Evolutionary conservation across 352 stramenopile species (phyloP).

Genomic region (Pythium phragmiticola): DNA sequence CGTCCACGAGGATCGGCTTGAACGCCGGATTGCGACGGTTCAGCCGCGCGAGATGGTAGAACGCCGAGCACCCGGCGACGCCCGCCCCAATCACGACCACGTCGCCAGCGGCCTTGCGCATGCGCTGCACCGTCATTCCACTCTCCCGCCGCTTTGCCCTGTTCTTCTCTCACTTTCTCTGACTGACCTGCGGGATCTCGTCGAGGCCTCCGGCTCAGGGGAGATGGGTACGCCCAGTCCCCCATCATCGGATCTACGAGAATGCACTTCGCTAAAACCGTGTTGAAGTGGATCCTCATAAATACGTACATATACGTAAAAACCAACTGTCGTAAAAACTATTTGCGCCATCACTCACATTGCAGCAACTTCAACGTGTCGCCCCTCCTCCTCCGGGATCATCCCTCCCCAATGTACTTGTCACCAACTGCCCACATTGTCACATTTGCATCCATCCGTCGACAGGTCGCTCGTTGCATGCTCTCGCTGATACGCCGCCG

Average conservation of each 20-base stretch:
- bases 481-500: background rate
- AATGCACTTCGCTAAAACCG: slow-evolving; percentile 4
- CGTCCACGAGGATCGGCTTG: slow-evolving; percentile 73
- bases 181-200: too few species aligned
- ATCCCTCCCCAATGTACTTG: slow-evolving; percentile 9
- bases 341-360: slow-evolving; percentile 1
- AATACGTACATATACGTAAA: slow-evolving; percentile 7
- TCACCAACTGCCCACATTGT: slow-evolving; percentile 21
- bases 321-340: slow-evolving; percentile 10
- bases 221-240: slow-evolving; percentile 22
- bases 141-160: background rate
- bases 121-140: slow-evolving; percentile 28
- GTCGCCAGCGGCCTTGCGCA: slow-evolving; percentile 56
- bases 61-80: slow-evolving; percentile 67
- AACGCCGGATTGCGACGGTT: slow-evolving; percentile 60
- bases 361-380: slow-evolving; percentile 25
- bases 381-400: background rate
- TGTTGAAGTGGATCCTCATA: slow-evolving; percentile 26
- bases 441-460: slow-evolving; percentile 15
- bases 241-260: slow-evolving; percentile 15
- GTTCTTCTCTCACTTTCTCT: background rate
- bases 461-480: slow-evolving; percentile 5
- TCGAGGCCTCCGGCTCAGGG: background rate
- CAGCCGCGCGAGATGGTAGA: slow-evolving; percentile 70
- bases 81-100: slow-evolving; percentile 73